Base-by-base conservation (phyloP, 2,329 filamentous ascomycete species). In the Penicillium fuscoglaucum region DNA sequence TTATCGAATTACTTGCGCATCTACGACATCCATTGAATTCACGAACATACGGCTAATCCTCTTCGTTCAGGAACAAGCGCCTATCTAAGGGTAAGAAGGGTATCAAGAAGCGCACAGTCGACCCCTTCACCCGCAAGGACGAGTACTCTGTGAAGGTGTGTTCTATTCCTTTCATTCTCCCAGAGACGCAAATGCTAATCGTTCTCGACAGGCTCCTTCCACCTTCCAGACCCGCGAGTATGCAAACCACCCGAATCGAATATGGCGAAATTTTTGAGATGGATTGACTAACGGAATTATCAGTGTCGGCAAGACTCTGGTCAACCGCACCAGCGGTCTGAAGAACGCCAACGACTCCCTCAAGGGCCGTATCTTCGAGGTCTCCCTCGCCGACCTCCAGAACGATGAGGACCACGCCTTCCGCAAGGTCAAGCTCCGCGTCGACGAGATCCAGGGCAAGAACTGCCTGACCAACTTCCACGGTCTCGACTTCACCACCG, bases 401-500 rank as follows among this genome's bases (percentile, higher is more conserved):
- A 98, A 97, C 84, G 95, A 99, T 79, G 95, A 99, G 86, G 95
- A 98, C 83, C 95, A 99, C 82, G 87, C 95, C 62, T 99, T 98
- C 90, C 93, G 95, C 84, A 99, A 99, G 87, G 86, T 99, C 80
- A 96, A 96, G 87, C 92, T 99, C 78, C 89, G 95, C 70, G 91
- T 98, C 74, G 95, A 99, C 78, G 95, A 99, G 84, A 88, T 99
- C 67, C 95, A 99, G 85, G 95, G 95, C 86, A 97, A 97, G 89
- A 98, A 96, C 89, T 98, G 95, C 85, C 84, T 99, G 82, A 98
- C 95, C 86, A 97, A 97, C 89, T 99, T 99, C 90, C 93, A 99
- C 88, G 95, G 95, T 73, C 88, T 99, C 79, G 95, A 99, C 84
- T 98, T 99, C 90, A 99, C 95, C 79, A 97, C 95, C 73, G 95